These are phyloP conservation scores for Cornus suecica DNA, from an alignment of 148 eudicot genomes.

Conservation along the genomic window DNA sequence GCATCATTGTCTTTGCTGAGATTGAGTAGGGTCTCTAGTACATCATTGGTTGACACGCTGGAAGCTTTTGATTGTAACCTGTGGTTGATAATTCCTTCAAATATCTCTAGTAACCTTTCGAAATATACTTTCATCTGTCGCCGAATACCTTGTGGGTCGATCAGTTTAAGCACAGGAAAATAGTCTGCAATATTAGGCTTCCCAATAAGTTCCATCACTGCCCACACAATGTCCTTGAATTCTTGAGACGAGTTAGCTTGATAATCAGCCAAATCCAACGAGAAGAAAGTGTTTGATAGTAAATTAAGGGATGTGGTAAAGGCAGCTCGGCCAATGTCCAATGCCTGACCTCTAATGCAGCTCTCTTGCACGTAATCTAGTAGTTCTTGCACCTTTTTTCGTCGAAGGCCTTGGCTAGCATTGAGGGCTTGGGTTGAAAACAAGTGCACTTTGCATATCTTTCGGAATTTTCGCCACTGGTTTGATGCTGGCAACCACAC, in stretches of 20 bases:
- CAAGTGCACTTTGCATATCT: background rate
- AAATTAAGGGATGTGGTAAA: background rate
- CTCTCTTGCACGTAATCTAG: background rate
- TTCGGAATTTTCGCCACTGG: background rate
- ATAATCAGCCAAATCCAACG: background rate
- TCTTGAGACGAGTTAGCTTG: background rate
- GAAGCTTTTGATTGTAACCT: constrained; percentile 9
- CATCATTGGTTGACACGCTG: constrained; percentile 15
- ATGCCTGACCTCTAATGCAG: too few species aligned
- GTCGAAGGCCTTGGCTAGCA: background rate
- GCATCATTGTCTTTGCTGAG: constrained; percentile 8
- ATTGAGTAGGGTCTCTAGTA: constrained; percentile 23
- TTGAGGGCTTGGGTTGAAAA: background rate
- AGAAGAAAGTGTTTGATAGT: constrained; percentile 1
- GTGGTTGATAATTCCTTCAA: constrained; percentile 15
- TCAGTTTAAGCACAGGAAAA: background rate
- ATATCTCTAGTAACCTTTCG: background rate
- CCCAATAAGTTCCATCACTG: background rate
- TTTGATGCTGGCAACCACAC: background rate
- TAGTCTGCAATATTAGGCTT: constrained; percentile 1
- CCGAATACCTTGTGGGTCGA: background rate
- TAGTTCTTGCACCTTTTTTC: background rate
- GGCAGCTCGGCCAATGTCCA: background rate
- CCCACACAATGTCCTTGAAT: background rate
- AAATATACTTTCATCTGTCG: background rate